phyloP scores from a whole-genome alignment of 2,329 filamentous ascomycete genomes.

The Sarocladium brachiariae region DNA sequence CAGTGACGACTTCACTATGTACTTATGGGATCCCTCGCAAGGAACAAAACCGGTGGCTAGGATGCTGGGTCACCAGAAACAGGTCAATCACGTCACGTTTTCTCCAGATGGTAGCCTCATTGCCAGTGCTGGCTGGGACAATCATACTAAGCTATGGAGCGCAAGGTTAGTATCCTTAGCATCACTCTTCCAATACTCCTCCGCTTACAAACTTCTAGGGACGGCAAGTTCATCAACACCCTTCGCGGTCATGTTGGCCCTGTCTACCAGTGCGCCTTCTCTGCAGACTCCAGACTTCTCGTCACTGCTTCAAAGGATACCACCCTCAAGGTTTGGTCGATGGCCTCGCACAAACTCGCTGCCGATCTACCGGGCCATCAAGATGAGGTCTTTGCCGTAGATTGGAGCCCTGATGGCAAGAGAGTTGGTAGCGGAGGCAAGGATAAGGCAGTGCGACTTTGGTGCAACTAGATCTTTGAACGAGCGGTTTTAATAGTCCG shows the following conservation, averaged over 20 bases:
- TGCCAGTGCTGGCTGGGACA: constrained; percentile 87
- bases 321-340: constrained; percentile 92
- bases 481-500: not conserved
- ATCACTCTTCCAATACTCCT: too few species aligned
- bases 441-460: constrained; percentile 70
- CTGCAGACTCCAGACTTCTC: constrained; percentile 80
- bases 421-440: constrained; percentile 87
- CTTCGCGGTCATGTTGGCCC: constrained; percentile 82
- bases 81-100: constrained; percentile 92
- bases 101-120: constrained; percentile 84
- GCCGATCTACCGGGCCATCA: constrained; percentile 80
- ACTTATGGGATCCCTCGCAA: constrained; percentile 78
- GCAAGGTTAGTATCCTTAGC: constrained; percentile 55
- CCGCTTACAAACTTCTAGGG: too few species aligned
- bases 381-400: constrained; percentile 89
- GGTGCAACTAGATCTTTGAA: constrained; percentile 46
- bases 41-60: constrained; percentile 81
- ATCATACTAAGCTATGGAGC: constrained; percentile 89
- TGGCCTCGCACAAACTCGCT: constrained; percentile 73
- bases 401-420: constrained; percentile 89
- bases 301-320: constrained; percentile 88
- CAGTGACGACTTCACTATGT: constrained; percentile 94
- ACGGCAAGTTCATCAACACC: constrained; percentile 76
- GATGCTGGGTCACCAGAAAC: constrained; percentile 90
- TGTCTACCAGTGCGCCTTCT: constrained; percentile 90